Percentiles rank a stretch among this genome's conserved stretches.
phyloP scores from a whole-genome alignment of 306 rosid genomes.

The Styphnolobium japonicum region DNA sequence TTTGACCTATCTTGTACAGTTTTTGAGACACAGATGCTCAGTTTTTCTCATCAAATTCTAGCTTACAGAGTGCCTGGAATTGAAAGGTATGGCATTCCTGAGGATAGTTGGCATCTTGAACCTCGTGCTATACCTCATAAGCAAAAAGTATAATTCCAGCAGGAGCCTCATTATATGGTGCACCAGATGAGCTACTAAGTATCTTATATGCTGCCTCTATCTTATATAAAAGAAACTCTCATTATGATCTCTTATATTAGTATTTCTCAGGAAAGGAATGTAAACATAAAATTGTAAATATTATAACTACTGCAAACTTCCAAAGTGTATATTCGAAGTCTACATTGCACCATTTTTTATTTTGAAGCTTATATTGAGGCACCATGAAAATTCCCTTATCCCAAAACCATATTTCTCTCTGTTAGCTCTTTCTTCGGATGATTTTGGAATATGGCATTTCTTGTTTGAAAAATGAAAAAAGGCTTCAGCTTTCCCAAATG shows the following conservation, averaged over 20 bases:
- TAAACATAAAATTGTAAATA: too few relatives aligned
- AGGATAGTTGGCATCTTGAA: slow-evolving; percentile 29
- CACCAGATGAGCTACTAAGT: background rate
- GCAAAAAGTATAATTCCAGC: background rate
- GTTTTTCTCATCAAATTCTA: slow-evolving; percentile 17
- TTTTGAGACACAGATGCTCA: background rate
- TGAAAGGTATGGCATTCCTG: slow-evolving; percentile 27
- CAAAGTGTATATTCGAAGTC: too few relatives aligned
- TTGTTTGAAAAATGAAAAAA: too few relatives aligned
- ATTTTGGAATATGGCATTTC: too few relatives aligned
- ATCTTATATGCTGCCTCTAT: background rate
- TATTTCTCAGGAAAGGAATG: too few relatives aligned
- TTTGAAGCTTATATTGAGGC: too few relatives aligned
- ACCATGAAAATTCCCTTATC: too few relatives aligned
- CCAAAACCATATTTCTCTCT: too few relatives aligned
- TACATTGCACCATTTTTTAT: too few relatives aligned
- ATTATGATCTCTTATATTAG: background rate
- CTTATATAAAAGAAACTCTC: background rate
- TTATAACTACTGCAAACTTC: too few relatives aligned
- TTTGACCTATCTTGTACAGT: background rate
- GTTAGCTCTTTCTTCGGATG: too few relatives aligned
- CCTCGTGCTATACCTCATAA: background rate
- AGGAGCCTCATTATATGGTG: background rate
- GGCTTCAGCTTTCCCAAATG: too few relatives aligned
- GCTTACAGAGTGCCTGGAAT: slow-evolving; percentile 17